Conservation (phyloP, 1,284 basidiomycete genomes). For the Cryptococcus sp. region DNA sequence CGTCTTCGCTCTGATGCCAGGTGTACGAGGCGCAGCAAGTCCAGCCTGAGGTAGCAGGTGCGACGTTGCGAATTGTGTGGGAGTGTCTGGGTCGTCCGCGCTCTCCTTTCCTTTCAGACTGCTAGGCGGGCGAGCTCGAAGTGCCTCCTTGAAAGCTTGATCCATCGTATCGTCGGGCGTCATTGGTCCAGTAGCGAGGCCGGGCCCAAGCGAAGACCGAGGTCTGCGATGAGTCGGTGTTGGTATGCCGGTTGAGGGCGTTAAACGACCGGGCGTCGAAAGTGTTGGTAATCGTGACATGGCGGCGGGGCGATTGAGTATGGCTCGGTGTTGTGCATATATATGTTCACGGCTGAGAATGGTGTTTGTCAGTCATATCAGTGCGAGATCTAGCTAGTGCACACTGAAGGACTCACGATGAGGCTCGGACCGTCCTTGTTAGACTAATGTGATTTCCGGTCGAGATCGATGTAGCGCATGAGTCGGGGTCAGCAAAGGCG, state of each 20-base stretch:
- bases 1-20: constrained; percentile 34
- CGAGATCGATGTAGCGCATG: too few species aligned
- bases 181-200: constrained; percentile 4
- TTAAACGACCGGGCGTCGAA: constrained; percentile 41
- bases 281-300: constrained; percentile 48
- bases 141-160: constrained; percentile 41
- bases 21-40: constrained; percentile 35
- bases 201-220: constrained; percentile 45
- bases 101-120: constrained; percentile 16
- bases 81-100: constrained; percentile 37
- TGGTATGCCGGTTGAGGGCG: constrained; percentile 37
- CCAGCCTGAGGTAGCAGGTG: constrained; percentile 9
- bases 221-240: constrained; percentile 43
- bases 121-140: constrained; percentile 36
- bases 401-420: too few species aligned
- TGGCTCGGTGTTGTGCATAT: too few species aligned
- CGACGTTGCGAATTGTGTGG: constrained; percentile 20
- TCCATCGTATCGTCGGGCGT: constrained; percentile 38
- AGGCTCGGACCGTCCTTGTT: too few species aligned
- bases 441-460: too few species aligned
- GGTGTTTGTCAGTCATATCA: too few species aligned
- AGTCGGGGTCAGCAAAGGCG: too few species aligned
- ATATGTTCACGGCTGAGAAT: too few species aligned
- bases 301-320: not conserved
- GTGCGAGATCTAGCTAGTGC: too few species aligned